Evolutionary conservation across 2,329 filamentous ascomycete species (phyloP), one percentile per base, ranked within the genome.

Genomic region (Neofusicoccum sp.): DNA sequence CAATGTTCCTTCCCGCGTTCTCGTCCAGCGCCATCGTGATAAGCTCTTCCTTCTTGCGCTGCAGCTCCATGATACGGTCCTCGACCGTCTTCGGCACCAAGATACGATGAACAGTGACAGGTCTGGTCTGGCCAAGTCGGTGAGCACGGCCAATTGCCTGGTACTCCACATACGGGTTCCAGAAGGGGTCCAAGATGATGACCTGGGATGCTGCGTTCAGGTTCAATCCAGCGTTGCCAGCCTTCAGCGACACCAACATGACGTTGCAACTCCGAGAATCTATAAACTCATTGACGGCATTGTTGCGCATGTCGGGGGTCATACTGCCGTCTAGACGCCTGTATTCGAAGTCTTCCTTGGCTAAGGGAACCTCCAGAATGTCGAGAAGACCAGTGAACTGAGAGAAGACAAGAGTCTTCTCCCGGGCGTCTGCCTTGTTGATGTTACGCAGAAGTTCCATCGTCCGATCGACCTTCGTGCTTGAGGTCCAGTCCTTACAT

Each of bases 111-210:
- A 97, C 89, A 62, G 87, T 84, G 4, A 97, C 93, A 6, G 87
- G 80, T 3, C 84, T 83, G 67, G 83, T 79, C 77, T 97, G 93
- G 0, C 93, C 93, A 68, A 97, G 93, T 8, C 93, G 89, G 76
- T 97, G 90, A 2, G 93, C 91, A 28, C 93, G 89, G 74, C 96
- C 93, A 56, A 97, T 89, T 3, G 93, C 93, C 77, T 97, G 93
- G 76, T 93, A 92, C 77, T 97, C 93, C 54, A 96, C 90, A 72
- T 90, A 96, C 0, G 93, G 93, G 67, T 97, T 97, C 92, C 92
- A 97, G 79, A 96, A 96, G 0, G 93, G 93, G 73, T 97, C 93
- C 72, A 96, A 87, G 67, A 97, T 90, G 74, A 97, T 92, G 68
- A 97, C 91, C 66, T 92, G 89, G 1, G 88, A 92, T 0, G 93